Base-by-base conservation (phyloP, 2,329 filamentous ascomycete species). In the Fonsecaea monophora region DNA sequence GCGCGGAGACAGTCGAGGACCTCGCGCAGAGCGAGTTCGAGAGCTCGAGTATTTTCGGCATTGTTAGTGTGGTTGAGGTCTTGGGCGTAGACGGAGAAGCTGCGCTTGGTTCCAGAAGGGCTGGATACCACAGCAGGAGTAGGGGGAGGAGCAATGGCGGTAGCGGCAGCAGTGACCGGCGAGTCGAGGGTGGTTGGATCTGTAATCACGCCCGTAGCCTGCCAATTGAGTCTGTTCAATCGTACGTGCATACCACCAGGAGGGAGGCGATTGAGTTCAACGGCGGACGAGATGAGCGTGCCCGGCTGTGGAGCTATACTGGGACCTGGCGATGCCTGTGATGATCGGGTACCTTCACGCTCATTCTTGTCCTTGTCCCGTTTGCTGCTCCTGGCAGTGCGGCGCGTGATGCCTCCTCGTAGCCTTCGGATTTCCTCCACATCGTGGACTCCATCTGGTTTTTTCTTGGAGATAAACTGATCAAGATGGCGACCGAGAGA, bases 401-500 rank as follows among this genome's bases (percentile, higher is more conserved):
- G 86, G 70, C 94, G 85, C 32, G 94, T 98, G 78, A 98, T 96
- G 68, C 88, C 86, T 53, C 92, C 92, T 61, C 94, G 88, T 74
- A 96, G 82, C 78, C 90, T 92, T 72, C 87, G 86, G 74, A 98
- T 98, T 78, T 92, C 92, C 7, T 94, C 92, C 66, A 97, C 92
- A 81, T 96, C 85, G 79, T 98, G 94, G 54, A 97, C 81, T 58
- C 94, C 94, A 79, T 98, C 94, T 1, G 94, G 92, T 77, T 97
- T 97, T 81, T 93, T 96, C 66, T 93, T 90, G 76, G 93, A 94
- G 74, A 97, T 94, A 78, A 96, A 97, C 45, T 97, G 87, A 77
- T 98, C 94, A 72, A 97, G 89, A 79, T 98, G 94, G 54, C 94
- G 90, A 58, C 94, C 94, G 61, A 98, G 87, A 2, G 92, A 96